phyloP scores from a whole-genome alignment of 139 green algal genomes.

The Trebouxia sp. region DNA sequence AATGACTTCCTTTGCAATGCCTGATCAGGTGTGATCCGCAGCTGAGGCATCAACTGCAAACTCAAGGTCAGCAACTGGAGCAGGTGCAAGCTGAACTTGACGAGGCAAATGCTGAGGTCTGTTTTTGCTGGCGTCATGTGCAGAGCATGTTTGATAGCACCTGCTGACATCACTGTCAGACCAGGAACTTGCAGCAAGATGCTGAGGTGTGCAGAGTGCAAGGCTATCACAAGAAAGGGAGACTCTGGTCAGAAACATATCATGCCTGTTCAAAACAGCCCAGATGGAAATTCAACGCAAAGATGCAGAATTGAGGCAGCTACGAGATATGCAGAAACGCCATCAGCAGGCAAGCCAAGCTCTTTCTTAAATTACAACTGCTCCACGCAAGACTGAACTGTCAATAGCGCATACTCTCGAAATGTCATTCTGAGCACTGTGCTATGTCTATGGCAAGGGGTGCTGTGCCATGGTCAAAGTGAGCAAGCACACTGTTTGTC shows the following conservation, averaged over 20 bases:
- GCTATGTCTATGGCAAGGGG: too few relatives aligned
- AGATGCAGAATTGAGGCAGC: conserved; percentile 53
- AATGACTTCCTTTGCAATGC: background rate
- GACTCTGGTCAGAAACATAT: conserved; percentile 32
- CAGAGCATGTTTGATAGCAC: background rate
- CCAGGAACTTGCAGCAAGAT: too few relatives aligned
- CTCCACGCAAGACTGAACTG: too few relatives aligned
- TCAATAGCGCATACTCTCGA: too few relatives aligned
- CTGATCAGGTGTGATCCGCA: background rate
- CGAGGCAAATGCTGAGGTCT: background rate
- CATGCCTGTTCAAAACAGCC: conserved; percentile 71
- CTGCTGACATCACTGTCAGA: background rate
- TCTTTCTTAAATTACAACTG: background rate
- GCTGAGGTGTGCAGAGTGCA: conserved; percentile 10
- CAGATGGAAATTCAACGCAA: conserved; percentile 72
- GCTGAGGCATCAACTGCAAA: background rate
- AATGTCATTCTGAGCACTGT: too few relatives aligned
- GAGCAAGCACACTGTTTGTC: too few relatives aligned
- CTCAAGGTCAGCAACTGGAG: background rate
- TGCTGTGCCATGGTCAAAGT: too few relatives aligned
- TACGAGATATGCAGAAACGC: conserved; percentile 36
- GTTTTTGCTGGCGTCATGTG: too few relatives aligned
- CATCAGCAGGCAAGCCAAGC: background rate
- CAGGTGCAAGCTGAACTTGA: background rate
- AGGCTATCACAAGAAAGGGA: background rate